These are phyloP conservation scores for Bocquillonia castaneifolia DNA, from an alignment of 441 rosid species.

Conservation along the genomic window DNA sequence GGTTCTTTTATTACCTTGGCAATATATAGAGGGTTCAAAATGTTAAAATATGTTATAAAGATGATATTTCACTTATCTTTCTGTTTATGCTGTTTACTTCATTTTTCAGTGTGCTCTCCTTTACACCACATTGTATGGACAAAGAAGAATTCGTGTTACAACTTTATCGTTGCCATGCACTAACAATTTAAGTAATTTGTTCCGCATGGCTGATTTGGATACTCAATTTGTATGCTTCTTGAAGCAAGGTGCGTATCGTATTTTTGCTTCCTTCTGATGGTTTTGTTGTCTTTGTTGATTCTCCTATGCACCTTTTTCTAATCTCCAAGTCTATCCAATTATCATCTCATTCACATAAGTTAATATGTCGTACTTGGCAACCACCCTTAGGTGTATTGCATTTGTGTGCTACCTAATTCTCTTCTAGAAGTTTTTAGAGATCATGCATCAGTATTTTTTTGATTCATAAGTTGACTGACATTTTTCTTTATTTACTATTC, in stretches of 20 bases:
- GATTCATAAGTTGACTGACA: background rate
- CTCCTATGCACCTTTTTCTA: background rate
- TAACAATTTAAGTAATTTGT: slow-evolving; percentile 75
- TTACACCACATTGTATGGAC: slow-evolving; percentile 83
- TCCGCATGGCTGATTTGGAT: slow-evolving; percentile 90
- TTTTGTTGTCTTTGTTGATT: background rate
- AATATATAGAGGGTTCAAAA: background rate
- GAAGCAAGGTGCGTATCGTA: slow-evolving; percentile 72
- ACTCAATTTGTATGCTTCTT: slow-evolving; percentile 89
- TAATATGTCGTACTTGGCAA: background rate
- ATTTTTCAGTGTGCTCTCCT: slow-evolving; percentile 74
- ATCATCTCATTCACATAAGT: slow-evolving; percentile 9
- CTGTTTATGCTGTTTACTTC: slow-evolving; percentile 22
- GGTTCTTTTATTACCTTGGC: slow-evolving; percentile 5
- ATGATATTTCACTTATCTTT: slow-evolving; percentile 7
- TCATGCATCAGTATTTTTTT: slow-evolving; percentile 6
- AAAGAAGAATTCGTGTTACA: slow-evolving; percentile 90
- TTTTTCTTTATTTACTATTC: slow-evolving; percentile 12
- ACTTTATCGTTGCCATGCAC: slow-evolving; percentile 90
- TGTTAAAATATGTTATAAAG: slow-evolving; percentile 5
- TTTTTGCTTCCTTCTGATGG: slow-evolving; percentile 4
- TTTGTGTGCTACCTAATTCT: background rate
- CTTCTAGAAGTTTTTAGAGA: background rate
- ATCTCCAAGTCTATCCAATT: background rate
- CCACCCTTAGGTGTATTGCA: background rate